A percentile compares a stretch with the other conserved stretches of the same genome.
phyloP scores from a whole-genome alignment of 2,329 filamentous ascomycete genomes.

The Fusarium sulawesiense region DNA sequence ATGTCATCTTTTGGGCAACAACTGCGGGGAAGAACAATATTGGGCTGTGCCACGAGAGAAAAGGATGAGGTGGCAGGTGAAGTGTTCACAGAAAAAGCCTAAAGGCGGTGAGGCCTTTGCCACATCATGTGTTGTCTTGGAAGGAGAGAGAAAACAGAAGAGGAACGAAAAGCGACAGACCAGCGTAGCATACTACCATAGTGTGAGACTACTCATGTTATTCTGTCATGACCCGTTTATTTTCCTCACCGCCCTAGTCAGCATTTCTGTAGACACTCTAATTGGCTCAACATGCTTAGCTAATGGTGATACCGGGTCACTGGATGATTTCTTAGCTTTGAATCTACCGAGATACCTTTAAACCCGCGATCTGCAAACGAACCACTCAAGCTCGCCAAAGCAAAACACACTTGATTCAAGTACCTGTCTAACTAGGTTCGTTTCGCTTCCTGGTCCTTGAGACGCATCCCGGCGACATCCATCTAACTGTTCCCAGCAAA shows the following conservation, averaged over 20 bases:
- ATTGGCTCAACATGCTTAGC: conserved; percentile 32
- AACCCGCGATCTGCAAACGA: conserved; percentile 33
- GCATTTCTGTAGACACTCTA: not conserved
- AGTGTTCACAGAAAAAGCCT: conserved; percentile 17
- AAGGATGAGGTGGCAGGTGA: conserved; percentile 23
- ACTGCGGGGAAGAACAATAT: not conserved
- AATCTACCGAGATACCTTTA: conserved; percentile 38
- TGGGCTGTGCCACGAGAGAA: conserved; percentile 9
- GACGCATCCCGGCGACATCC: not conserved
- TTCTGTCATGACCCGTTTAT: conserved; percentile 22
- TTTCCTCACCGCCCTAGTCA: conserved; percentile 30
- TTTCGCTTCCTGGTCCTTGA: not conserved
- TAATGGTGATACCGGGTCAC: conserved; percentile 25
- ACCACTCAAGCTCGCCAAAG: conserved; percentile 27
- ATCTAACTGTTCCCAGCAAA: not conserved
- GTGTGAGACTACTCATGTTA: rapidly evolving
- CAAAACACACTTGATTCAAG: conserved; percentile 11
- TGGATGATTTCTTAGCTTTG: conserved; percentile 31
- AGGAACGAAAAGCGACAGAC: rapidly evolving
- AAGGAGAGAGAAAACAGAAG: conserved; percentile 20
- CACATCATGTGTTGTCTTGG: conserved; percentile 30
- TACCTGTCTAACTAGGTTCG: conserved; percentile 17
- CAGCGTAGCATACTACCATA: rapidly evolving
- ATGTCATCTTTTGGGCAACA: conserved; percentile 3
- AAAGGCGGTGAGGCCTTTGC: conserved; percentile 30